Evolutionary conservation across 176 grass and related monocot species (phyloP).

Genomic region (Carex myosuroides): DNA sequence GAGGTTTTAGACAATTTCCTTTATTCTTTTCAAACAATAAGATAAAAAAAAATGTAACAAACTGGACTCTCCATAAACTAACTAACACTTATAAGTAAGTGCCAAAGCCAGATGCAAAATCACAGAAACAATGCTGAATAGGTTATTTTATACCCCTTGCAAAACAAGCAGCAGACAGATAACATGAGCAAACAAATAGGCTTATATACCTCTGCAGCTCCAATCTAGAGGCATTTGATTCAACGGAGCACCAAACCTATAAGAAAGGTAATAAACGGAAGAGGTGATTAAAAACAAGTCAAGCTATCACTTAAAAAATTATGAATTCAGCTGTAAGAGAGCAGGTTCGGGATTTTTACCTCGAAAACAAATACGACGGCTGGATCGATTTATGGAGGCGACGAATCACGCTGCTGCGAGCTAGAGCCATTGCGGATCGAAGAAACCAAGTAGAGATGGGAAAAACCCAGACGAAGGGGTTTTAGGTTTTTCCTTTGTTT

Average conservation of each 20-base stretch:
- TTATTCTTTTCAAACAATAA: not conserved
- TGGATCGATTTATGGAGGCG: constrained; percentile 22
- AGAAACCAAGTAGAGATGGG: not conserved
- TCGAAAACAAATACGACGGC: not conserved
- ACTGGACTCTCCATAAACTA: not conserved
- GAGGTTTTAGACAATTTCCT: not conserved
- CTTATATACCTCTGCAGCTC: constrained; percentile 28
- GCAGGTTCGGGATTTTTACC: constrained; percentile 8
- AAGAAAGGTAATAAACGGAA: not conserved
- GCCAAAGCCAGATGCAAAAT: not conserved
- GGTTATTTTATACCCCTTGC: not conserved
- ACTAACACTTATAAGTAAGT: not conserved
- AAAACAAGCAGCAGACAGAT: not conserved
- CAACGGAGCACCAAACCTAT: not conserved
- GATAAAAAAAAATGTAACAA: not conserved
- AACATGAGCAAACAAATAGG: not conserved
- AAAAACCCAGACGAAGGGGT: constrained; percentile 23
- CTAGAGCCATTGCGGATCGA: constrained; percentile 30
- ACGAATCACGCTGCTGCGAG: constrained; percentile 23
- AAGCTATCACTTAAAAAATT: not conserved
- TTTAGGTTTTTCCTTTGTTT: constrained; percentile 5
- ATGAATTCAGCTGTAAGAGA: not conserved
- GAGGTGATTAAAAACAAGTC: not conserved
- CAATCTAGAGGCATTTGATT: not conserved
- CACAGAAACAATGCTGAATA: not conserved